These are phyloP conservation scores for Articulospora tetracladia DNA, from an alignment of 495 filamentous ascomycete genomes.

Conservation along the genomic window DNA sequence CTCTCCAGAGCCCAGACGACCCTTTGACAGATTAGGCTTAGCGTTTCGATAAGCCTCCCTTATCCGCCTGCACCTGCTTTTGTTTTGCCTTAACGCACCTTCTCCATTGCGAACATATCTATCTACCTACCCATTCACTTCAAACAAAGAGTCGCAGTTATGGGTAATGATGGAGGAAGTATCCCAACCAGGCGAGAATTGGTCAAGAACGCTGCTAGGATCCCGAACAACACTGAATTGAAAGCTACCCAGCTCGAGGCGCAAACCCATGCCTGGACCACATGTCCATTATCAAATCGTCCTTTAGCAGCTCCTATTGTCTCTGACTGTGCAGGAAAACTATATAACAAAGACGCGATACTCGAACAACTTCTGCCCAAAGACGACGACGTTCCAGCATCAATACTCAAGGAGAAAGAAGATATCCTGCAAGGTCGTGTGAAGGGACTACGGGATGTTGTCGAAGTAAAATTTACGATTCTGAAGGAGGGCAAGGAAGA, in stretches of 20 bases:
- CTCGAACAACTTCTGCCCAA: constrained; percentile 73
- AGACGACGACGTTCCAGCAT: constrained; percentile 40
- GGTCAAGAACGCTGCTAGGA: constrained; percentile 80
- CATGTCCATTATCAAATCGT: constrained; percentile 79
- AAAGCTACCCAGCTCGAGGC: constrained; percentile 84
- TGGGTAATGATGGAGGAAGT: constrained; percentile 95
- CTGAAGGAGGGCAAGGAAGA: constrained; percentile 40
- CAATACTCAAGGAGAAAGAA: constrained; percentile 53
- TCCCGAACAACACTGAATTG: constrained; percentile 79
- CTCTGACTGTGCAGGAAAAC: constrained; percentile 76
- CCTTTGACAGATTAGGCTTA: background rate
- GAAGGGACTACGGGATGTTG: constrained; percentile 79
- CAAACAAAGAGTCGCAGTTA: constrained; percentile 30
- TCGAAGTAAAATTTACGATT: constrained; percentile 73
- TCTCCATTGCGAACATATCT: background rate
- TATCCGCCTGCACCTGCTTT: constrained; percentile 5
- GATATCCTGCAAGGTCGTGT: constrained; percentile 67
- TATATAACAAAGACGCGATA: constrained; percentile 95
- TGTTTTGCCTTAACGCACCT: background rate
- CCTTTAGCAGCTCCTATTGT: constrained; percentile 71
- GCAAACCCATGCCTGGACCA: constrained; percentile 79
- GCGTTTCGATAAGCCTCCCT: constrained; percentile 12
- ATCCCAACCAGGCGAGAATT: constrained; percentile 96
- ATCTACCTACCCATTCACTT: background rate
- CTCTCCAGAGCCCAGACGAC: background rate